These are phyloP conservation scores for Pseudogymnoascus sp. DNA, from an alignment of 2,329 filamentous ascomycete genomes.

Conservation along the genomic window DNA sequence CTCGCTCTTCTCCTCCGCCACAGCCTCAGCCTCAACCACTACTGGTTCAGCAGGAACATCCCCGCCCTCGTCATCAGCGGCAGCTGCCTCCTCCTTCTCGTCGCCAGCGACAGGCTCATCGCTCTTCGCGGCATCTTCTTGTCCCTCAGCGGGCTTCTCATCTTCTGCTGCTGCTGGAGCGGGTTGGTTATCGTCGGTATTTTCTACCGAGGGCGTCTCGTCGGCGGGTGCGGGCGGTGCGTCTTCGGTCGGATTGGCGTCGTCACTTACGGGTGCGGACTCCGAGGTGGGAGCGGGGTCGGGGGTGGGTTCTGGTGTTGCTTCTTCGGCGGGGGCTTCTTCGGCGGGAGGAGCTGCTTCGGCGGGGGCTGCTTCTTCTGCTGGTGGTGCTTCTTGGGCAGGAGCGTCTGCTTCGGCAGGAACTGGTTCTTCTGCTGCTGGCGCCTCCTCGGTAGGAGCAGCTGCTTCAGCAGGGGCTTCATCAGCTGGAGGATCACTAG, in stretches of 20 bases:
- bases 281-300: constrained; percentile 11
- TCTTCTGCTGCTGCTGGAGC: not conserved
- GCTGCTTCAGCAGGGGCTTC: not conserved
- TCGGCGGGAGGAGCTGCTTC: not conserved
- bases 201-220: constrained; percentile 7
- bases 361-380: not conserved
- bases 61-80: not conserved
- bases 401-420: not conserved
- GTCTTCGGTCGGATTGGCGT: constrained; percentile 11
- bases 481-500: not conserved
- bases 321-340: not conserved
- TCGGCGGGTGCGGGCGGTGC: not conserved
- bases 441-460: not conserved
- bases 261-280: not conserved
- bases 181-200: not conserved
- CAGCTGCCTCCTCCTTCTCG: constrained; percentile 12
- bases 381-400: not conserved
- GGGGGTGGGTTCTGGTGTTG: not conserved
- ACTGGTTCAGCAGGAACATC: not conserved
- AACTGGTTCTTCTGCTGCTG: not conserved
- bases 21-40: constrained; percentile 11
- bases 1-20: constrained; percentile 13
- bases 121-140: not conserved
- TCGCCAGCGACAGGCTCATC: not conserved
- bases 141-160: constrained; percentile 6